These are phyloP conservation scores for Annulohypoxylon moriforme DNA, from an alignment of 495 filamentous ascomycete genomes.

Conservation along the genomic window DNA sequence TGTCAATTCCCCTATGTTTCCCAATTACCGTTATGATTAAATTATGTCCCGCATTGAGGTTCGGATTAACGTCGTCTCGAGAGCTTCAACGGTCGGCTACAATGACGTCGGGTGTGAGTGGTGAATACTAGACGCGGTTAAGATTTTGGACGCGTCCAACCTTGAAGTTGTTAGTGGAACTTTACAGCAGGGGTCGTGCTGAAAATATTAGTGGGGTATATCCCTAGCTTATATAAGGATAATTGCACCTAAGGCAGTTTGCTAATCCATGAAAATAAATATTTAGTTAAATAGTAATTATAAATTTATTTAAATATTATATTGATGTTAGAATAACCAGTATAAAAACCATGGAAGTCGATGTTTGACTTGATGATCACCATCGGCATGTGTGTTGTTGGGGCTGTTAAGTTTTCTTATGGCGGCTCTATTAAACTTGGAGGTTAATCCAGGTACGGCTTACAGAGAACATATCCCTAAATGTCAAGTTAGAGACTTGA, in stretches of 20 bases:
- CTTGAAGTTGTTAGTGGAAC: constrained; percentile 8
- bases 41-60: background rate
- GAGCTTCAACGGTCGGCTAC: background rate
- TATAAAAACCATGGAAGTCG: background rate
- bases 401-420: no score
- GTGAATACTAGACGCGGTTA: constrained; percentile 32
- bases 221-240: background rate
- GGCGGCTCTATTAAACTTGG: no score
- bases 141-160: constrained; percentile 26
- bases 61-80: background rate
- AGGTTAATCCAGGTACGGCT: no score
- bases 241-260: background rate
- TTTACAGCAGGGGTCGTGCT: constrained; percentile 32
- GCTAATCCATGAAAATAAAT: background rate
- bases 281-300: background rate
- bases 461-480: no score
- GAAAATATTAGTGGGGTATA: constrained; percentile 14
- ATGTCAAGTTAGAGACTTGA: no score
- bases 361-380: background rate
- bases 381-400: background rate
- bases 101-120: constrained; percentile 29
- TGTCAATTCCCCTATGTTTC: background rate
- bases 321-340: background rate
- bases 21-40: background rate
- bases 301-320: no score